Percentiles rank a stretch among this genome's conserved stretches.
These are phyloP conservation scores for Rhynchospora tenuis DNA, from an alignment of 176 grass and related monocot genomes.

Conservation along the genomic window DNA sequence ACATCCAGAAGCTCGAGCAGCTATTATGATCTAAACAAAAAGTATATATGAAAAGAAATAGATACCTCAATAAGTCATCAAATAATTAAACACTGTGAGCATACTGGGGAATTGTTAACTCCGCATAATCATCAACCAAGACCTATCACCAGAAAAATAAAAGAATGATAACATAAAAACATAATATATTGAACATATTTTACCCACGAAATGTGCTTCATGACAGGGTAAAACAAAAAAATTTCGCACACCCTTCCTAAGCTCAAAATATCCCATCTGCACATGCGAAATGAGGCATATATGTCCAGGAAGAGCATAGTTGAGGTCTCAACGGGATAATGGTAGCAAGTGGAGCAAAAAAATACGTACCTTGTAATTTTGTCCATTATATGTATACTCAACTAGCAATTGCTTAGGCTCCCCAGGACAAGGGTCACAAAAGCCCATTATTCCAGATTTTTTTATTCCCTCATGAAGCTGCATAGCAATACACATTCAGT, in stretches of 20 bases:
- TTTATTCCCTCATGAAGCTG: constrained; percentile 98
- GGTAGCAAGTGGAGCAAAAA: not conserved
- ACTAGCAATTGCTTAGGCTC: constrained; percentile 67
- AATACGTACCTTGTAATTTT: constrained; percentile 63
- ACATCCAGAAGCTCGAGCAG: not conserved
- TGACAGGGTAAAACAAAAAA: not conserved
- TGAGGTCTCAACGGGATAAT: not conserved
- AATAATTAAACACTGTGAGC: constrained; percentile 41
- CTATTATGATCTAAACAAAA: not conserved
- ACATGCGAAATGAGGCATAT: not conserved
- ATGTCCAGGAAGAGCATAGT: not conserved
- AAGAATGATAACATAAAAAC: not conserved
- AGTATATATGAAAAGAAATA: constrained; percentile 16
- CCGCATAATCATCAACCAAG: constrained; percentile 58
- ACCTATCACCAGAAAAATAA: constrained; percentile 44
- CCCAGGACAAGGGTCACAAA: constrained; percentile 93
- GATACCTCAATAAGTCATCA: constrained; percentile 2
- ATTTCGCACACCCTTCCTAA: not conserved
- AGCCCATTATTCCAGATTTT: constrained; percentile 97
- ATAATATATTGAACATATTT: not conserved
- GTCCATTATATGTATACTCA: constrained; percentile 61
- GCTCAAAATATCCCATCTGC: not conserved
- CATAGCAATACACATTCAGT: constrained; percentile 8
- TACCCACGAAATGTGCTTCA: not conserved
- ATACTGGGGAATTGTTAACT: constrained; percentile 58